A percentile compares a stretch with the other conserved stretches of the same genome.
Evolutionary conservation across 495 filamentous ascomycete species (phyloP).

Genomic region (Neurospora discreta): DNA sequence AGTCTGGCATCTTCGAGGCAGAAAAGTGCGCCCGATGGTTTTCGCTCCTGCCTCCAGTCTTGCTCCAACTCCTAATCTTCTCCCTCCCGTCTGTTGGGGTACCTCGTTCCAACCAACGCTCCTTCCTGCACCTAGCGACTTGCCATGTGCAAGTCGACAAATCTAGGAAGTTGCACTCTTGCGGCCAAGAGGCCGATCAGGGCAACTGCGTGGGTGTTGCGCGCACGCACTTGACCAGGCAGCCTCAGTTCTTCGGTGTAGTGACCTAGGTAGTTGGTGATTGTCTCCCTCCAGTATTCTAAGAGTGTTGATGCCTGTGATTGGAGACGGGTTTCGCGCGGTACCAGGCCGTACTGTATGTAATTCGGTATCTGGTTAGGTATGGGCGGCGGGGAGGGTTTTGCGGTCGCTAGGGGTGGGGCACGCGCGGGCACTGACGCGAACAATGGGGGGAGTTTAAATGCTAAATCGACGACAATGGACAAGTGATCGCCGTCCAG

Average conservation of each 20-base stretch:
- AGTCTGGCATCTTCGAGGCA: not conserved
- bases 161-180: not conserved
- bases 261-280: too few relatives aligned
- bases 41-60: not conserved
- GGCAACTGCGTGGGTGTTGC: not conserved
- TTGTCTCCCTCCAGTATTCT: not conserved
- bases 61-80: not conserved
- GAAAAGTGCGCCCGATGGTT: not conserved
- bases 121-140: not conserved
- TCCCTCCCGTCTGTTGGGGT: not conserved
- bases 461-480: not conserved
- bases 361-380: not conserved
- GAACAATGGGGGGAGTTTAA: not conserved
- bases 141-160: not conserved
- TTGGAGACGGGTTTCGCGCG: not conserved
- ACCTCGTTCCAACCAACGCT: not conserved
- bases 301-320: not conserved
- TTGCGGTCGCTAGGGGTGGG: not conserved
- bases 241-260: not conserved
- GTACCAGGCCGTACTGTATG: not conserved
- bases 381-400: not conserved
- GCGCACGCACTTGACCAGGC: not conserved
- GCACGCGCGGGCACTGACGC: not conserved
- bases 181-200: not conserved
- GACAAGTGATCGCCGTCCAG: not conserved